Base-by-base conservation (phyloP, 2,329 filamentous ascomycete species). In the Fusarium stilboides region DNA sequence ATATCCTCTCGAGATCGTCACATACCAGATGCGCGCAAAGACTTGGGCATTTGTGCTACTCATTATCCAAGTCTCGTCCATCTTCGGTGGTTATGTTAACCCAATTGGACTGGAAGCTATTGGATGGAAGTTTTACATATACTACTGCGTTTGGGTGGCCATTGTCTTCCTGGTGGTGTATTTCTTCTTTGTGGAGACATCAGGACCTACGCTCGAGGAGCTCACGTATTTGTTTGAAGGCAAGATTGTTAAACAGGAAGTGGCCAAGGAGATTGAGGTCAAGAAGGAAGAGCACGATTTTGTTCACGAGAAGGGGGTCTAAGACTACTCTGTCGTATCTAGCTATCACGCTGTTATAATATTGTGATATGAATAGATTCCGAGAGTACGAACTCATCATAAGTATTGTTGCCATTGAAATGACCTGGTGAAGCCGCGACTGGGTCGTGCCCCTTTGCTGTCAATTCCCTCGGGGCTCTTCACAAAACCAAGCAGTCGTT, bases 1-100 rank as follows among this genome's bases (percentile, higher is more conserved):
- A 0, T 84, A 84, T 47, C 80, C 82, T 2, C 74, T 82, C 0
- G 81, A 83, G 63, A 73, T 83, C 8, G 78, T 81, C 7, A 78
- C 81, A 0, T 80, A 81, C 37, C 76, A 79, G 49, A 81, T 82
- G 77, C 78, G 81, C 8, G 81, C 81, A 52, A 83, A 82, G 72
- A 75, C 79, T 0, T 81, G 79, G 78, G 77, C 77, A 0, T 80
- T 83, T 46, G 78, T 81, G 1, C 75, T 83, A 0, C 71, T 82
- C 24, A 80, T 77, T 0, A 82, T 81, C 24, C 78, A 82, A 8
- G 76, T 78, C 2, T 69, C 79, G 3, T 75, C 75, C 15, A 80
- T 81, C 39, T 81, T 82, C 50, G 78, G 77, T 26, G 75, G 76
- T 3, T 82, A 80, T 15, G 80, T 82, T 40, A 82, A 81, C 51